Evolutionary conservation across 2,329 filamentous ascomycete species (phyloP).

Genomic region (Claviceps arundinis): DNA sequence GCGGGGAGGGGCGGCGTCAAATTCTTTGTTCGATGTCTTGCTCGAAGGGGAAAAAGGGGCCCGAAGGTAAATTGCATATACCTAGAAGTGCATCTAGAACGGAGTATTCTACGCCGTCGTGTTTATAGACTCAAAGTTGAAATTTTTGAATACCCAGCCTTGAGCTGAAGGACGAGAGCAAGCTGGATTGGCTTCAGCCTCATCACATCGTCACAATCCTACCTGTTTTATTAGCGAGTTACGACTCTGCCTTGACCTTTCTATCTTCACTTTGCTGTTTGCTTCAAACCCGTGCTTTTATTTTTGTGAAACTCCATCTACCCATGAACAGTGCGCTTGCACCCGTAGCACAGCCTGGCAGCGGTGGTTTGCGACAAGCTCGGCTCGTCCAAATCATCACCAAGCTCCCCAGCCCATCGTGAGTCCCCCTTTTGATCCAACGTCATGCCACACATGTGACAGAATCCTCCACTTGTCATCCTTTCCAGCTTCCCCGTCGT

Average conservation of each 20-base stretch:
- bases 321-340: constrained; percentile 48
- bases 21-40: not conserved
- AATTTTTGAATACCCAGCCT: not conserved
- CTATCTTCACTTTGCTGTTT: no score
- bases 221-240: not conserved
- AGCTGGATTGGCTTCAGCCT: not conserved
- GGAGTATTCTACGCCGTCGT: constrained; percentile 4
- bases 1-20: not conserved
- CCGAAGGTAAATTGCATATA: constrained; percentile 4
- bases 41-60: not conserved
- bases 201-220: not conserved
- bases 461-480: constrained; percentile 29
- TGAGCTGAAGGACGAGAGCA: not conserved
- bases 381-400: constrained; percentile 21
- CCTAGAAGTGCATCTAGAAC: constrained; percentile 6
- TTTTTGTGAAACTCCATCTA: constrained; percentile 16
- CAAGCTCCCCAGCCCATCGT: constrained; percentile 49
- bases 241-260: not conserved
- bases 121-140: not conserved
- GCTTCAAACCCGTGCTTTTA: no score
- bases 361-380: constrained; percentile 13
- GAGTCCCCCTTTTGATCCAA: constrained; percentile 50
- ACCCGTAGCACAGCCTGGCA: constrained; percentile 55
- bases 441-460: constrained; percentile 57
- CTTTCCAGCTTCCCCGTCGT: constrained; percentile 71